These are phyloP conservation scores for Candida peoriensis DNA, from an alignment of 805 yeast species.

Conservation along the genomic window DNA sequence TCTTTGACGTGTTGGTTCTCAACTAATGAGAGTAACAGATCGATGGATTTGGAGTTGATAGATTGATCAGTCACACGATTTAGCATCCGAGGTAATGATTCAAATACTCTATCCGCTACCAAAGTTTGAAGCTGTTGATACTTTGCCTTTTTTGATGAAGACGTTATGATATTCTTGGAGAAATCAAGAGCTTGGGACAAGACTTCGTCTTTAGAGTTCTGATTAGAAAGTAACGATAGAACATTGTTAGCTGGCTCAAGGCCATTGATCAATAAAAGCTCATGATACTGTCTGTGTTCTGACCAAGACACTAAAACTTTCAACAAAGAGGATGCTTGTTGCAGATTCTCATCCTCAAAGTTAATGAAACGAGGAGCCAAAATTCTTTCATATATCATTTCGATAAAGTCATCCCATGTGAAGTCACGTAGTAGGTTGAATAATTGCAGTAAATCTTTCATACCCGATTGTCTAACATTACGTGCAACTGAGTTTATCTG, in stretches of 20 bases:
- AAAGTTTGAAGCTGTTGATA: conserved; percentile 47
- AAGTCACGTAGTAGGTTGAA: conserved; percentile 49
- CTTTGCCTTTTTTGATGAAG: conserved; percentile 35
- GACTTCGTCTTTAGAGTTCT: conserved; percentile 64
- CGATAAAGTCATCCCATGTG: conserved; percentile 53
- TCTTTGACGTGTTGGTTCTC: conserved; percentile 55
- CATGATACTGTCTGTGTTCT: conserved; percentile 37
- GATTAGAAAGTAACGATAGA: conserved; percentile 46
- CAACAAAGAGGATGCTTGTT: conserved; percentile 77
- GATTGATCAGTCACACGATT: conserved; percentile 33
- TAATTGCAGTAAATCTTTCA: conserved; percentile 55
- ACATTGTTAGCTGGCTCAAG: conserved; percentile 50
- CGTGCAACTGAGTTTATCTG: conserved; percentile 36
- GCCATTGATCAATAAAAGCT: conserved; percentile 52
- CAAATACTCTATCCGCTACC: conserved; percentile 53
- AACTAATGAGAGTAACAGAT: conserved; percentile 45
- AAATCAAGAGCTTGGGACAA: conserved; percentile 50
- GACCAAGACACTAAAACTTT: conserved; percentile 60
- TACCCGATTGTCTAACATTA: conserved; percentile 59
- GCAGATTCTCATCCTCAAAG: conserved; percentile 75
- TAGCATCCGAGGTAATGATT: conserved; percentile 45
- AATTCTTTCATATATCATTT: conserved; percentile 45
- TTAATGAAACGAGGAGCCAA: conserved; percentile 59
- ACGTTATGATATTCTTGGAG: conserved; percentile 39
- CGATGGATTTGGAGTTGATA: conserved; percentile 47